Percentiles rank a stretch among this genome's conserved stretches.
These are phyloP conservation scores for Monosporascus sp. DNA, from an alignment of 2,329 filamentous ascomycete genomes.

Conservation along the genomic window DNA sequence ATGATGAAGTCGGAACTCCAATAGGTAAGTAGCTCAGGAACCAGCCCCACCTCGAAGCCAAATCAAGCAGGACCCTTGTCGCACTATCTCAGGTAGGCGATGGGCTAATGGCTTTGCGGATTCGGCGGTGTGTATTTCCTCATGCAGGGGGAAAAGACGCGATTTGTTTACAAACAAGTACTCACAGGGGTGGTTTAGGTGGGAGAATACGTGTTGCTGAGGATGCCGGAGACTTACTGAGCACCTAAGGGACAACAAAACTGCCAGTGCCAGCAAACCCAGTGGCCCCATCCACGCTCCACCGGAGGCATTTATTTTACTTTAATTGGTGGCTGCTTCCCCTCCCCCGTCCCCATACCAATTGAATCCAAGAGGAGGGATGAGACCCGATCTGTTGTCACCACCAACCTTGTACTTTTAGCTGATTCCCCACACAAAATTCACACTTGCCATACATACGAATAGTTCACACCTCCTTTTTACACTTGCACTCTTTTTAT, in stretches of 20 bases:
- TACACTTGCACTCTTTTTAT: conserved; percentile 7
- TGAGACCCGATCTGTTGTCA: too few relatives aligned
- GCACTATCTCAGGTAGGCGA: conserved; percentile 13
- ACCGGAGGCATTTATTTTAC: neutral
- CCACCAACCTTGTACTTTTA: too few relatives aligned
- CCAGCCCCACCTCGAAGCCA: neutral
- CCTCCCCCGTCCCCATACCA: too few relatives aligned
- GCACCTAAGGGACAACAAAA: neutral
- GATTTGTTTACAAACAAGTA: conserved; percentile 9
- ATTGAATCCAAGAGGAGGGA: too few relatives aligned
- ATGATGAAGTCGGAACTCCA: neutral
- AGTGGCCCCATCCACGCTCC: neutral
- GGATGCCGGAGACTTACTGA: neutral
- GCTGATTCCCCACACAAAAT: neutral
- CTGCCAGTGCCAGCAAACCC: neutral
- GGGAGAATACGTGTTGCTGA: neutral
- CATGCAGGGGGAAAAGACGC: neutral
- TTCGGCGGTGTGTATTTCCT: neutral
- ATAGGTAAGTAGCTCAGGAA: neutral
- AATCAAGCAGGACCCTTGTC: conserved; percentile 16
- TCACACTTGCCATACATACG: neutral
- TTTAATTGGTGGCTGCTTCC: too few relatives aligned
- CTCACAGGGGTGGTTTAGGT: neutral
- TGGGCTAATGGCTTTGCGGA: conserved; percentile 7
- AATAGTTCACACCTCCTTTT: conserved; percentile 22